These are phyloP conservation scores for Tetradesmus lagerheimii DNA, from an alignment of 139 green algal genomes.

Conservation along the genomic window DNA sequence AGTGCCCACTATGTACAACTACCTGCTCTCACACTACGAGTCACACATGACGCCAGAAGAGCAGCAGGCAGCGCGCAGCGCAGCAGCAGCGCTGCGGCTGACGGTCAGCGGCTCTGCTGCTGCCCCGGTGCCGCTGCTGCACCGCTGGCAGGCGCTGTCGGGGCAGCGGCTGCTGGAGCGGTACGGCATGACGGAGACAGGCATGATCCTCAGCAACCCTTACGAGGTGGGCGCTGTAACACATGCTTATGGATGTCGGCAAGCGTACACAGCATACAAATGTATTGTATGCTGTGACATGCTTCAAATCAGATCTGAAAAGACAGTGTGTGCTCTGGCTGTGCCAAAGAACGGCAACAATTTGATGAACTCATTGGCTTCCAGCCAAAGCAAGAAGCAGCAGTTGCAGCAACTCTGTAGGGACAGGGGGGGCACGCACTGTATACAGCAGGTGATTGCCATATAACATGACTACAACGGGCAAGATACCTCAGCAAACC, in stretches of 20 bases:
- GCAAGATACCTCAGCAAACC: too few relatives aligned
- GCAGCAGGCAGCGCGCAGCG: conserved; percentile 58
- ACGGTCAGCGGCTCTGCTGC: conserved; percentile 91
- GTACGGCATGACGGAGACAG: conserved; percentile 99
- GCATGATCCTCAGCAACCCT: conserved; percentile 96
- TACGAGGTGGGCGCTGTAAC: conserved; percentile 54
- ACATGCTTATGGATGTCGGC: too few relatives aligned
- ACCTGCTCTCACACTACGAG: conserved; percentile 83
- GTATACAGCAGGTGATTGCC: too few relatives aligned
- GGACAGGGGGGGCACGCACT: too few relatives aligned
- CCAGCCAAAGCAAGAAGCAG: too few relatives aligned
- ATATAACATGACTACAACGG: too few relatives aligned
- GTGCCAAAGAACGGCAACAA: too few relatives aligned
- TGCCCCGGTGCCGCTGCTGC: conserved; percentile 77
- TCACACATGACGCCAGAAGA: conserved; percentile 54
- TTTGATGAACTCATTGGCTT: too few relatives aligned
- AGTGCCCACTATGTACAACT: conserved; percentile 97
- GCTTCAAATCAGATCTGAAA: too few relatives aligned
- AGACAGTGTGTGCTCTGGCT: too few relatives aligned
- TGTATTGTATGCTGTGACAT: background rate
- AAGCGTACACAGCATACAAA: too few relatives aligned
- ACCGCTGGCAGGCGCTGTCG: conserved; percentile 60
- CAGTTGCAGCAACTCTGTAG: too few relatives aligned
- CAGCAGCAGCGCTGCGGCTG: conserved; percentile 77
- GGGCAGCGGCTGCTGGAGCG: conserved; percentile 89